These are phyloP conservation scores for Globisporangium parvum DNA, from an alignment of 352 stramenopile species.

Conservation along the genomic window DNA sequence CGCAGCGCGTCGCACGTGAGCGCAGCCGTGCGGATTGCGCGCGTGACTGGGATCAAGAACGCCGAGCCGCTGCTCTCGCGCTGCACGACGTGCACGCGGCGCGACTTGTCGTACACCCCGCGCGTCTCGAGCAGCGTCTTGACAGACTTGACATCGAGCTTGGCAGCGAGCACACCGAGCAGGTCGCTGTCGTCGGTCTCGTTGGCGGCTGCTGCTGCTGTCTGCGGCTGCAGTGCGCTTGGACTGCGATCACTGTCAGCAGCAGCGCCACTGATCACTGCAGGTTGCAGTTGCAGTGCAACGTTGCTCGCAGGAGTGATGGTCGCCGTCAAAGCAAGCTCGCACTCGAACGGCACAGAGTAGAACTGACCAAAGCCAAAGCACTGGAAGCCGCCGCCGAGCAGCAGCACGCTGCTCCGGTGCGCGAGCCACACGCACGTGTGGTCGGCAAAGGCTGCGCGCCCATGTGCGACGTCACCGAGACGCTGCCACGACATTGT, in stretches of 20 bases:
- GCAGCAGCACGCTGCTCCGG: constrained; percentile 35
- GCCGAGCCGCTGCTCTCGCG: constrained; percentile 9
- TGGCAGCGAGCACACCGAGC: constrained; percentile 45
- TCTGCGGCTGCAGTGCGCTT: background rate
- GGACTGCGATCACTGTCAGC: background rate
- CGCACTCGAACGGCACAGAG: constrained; percentile 50
- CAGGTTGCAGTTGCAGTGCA: background rate
- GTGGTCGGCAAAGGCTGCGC: constrained; percentile 49
- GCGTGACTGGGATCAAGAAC: constrained; percentile 62
- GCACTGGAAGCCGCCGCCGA: constrained; percentile 76
- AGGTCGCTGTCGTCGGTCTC: constrained; percentile 11
- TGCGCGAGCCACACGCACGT: constrained; percentile 44
- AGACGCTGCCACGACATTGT: constrained; percentile 45
- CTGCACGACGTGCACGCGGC: constrained; percentile 51
- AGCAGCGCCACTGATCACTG: background rate
- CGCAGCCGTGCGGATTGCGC: constrained; percentile 26
- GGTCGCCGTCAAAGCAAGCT: constrained; percentile 29
- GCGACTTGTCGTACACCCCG: constrained; percentile 73
- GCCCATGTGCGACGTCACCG: constrained; percentile 40
- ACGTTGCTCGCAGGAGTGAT: background rate
- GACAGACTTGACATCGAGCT: constrained; percentile 65
- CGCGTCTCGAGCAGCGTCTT: constrained; percentile 67
- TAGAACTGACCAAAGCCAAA: constrained; percentile 85
- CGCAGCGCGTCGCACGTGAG: constrained; percentile 24
- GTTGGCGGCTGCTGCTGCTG: background rate